A percentile compares a stretch with the other conserved stretches of the same genome.
Conservation (phyloP, 257 asterid species). For the Plantago elongata region DNA sequence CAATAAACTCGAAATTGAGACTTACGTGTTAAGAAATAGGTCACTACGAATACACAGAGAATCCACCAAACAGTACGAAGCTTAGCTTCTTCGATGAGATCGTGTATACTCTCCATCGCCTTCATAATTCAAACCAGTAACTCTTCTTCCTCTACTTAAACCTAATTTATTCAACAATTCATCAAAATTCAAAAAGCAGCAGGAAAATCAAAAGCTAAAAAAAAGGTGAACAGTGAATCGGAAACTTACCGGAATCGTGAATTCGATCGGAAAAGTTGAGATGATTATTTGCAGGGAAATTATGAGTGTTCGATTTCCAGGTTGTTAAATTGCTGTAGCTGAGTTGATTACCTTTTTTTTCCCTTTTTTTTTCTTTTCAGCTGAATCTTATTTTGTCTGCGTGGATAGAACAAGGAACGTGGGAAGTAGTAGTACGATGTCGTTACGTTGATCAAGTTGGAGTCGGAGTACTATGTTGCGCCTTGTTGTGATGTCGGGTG, state of each 20-base stretch:
- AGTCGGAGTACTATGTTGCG: conserved; percentile 21
- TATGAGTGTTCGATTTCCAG: background rate
- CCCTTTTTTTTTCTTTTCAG: too few species aligned
- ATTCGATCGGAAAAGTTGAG: background rate
- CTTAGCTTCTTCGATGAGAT: conserved; percentile 98
- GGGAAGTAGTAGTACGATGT: conserved; percentile 31
- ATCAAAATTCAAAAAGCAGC: conserved; percentile 1
- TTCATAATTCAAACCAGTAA: conserved; percentile 52
- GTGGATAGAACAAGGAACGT: conserved; percentile 11
- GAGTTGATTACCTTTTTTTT: conserved; percentile 8
- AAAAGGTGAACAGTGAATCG: background rate
- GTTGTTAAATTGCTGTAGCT: conserved; percentile 16
- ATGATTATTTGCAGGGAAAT: too few species aligned
- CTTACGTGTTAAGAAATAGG: conserved; percentile 93
- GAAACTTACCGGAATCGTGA: conserved; percentile 4
- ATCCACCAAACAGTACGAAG: conserved; percentile 95
- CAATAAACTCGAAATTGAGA: background rate
- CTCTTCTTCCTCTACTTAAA: conserved; percentile 5
- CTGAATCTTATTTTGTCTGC: conserved; percentile 3
- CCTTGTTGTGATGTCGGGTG: conserved; percentile 30
- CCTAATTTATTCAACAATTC: conserved; percentile 13
- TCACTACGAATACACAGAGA: conserved; percentile 69
- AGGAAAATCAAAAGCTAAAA: background rate
- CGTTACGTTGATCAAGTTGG: conserved; percentile 24
- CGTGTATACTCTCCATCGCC: conserved; percentile 75